These are phyloP conservation scores for Cyclotella choctawhatcheeana DNA, from an alignment of 108 stramenopile genomes.

Conservation along the genomic window DNA sequence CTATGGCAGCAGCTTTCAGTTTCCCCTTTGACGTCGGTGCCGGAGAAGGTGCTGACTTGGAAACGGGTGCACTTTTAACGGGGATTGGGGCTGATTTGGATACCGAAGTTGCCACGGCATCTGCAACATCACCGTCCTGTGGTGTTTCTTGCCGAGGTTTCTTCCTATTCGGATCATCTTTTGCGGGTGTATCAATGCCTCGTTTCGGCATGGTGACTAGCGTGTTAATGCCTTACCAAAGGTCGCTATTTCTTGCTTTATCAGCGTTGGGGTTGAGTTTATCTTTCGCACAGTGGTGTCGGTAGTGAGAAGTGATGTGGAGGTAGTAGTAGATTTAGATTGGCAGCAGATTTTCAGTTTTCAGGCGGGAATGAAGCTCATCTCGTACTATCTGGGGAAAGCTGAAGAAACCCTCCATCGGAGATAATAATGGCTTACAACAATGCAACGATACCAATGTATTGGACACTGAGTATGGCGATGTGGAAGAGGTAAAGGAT, in stretches of 20 bases:
- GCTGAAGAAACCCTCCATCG: too few species aligned
- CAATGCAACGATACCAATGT: not conserved
- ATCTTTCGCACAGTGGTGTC: too few species aligned
- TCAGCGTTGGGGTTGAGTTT: too few species aligned
- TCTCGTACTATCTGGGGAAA: too few species aligned
- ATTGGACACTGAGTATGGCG: constrained; percentile 22
- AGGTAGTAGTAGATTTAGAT: too few species aligned
- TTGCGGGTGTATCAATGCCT: constrained; percentile 8
- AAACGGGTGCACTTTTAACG: not conserved
- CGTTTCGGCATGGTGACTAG: constrained; percentile 14
- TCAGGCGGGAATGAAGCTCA: too few species aligned
- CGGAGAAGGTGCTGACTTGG: not conserved
- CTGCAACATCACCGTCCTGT: not conserved
- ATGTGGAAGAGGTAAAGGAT: too few species aligned
- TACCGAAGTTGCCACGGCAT: not conserved
- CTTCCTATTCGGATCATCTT: constrained; percentile 13
- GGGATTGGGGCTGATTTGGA: not conserved
- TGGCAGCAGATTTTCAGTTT: too few species aligned
- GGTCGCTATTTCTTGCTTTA: not conserved
- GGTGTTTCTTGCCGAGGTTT: not conserved
- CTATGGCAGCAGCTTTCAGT: too few species aligned
- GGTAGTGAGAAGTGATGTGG: too few species aligned
- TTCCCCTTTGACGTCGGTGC: not conserved
- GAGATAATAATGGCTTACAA: constrained; percentile 11
- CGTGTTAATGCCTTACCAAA: not conserved